Evolutionary conservation across 371 early-diverging fungal species (phyloP).

Genomic region (Mortierella sp.): DNA sequence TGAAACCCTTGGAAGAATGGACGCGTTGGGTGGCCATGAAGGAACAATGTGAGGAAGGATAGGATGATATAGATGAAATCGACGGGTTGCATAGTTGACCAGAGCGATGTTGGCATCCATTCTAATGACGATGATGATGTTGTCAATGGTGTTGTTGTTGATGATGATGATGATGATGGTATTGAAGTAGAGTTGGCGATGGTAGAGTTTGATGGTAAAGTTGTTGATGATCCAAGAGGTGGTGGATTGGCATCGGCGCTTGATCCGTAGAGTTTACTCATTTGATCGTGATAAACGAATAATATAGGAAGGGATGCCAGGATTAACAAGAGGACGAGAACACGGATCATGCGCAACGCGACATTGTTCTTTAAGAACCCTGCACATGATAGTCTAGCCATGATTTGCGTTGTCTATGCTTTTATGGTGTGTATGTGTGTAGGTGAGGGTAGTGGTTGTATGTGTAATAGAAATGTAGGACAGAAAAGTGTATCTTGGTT

Average conservation of each 20-base stretch:
- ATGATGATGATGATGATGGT: neutral
- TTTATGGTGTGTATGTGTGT: too few relatives aligned
- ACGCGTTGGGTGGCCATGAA: constrained; percentile 2
- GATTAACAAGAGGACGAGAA: constrained; percentile 6
- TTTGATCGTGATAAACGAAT: constrained; percentile 16
- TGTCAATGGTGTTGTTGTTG: neutral
- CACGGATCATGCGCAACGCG: constrained; percentile 1
- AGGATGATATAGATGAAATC: constrained; percentile 9
- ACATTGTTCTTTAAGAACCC: neutral
- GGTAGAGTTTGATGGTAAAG: constrained; percentile 2
- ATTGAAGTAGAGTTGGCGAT: neutral
- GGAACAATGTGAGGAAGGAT: neutral
- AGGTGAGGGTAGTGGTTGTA: neutral
- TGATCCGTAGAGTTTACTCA: neutral
- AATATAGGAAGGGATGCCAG: constrained; percentile 8
- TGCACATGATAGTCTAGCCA: neutral
- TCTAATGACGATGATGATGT: neutral
- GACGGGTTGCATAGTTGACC: constrained; percentile 9
- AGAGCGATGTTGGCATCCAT: neutral
- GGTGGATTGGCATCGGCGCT: neutral
- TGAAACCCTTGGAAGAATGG: constrained; percentile 1
- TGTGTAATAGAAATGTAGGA: neutral
- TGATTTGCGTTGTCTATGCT: neutral
- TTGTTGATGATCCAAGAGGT: neutral
- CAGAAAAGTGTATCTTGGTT: neutral